phyloP scores from a whole-genome alignment of 2,329 filamentous ascomycete species.

The Fusarium lateritium region DNA sequence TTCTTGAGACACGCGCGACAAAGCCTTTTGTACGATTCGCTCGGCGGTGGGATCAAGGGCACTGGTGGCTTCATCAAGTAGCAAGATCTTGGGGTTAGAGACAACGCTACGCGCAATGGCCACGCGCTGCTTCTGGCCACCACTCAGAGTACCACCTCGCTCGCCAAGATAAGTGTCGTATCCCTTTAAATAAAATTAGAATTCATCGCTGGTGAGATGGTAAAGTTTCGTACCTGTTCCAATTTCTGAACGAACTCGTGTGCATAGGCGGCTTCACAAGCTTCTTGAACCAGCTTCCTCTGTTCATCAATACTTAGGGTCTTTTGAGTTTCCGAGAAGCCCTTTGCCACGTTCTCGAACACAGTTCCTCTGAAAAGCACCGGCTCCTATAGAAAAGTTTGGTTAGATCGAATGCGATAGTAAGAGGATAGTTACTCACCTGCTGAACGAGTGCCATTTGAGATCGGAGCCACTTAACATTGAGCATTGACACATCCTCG shows the following conservation, averaged over 20 bases:
- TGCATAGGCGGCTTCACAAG: slow-evolving; percentile 42
- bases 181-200: slow-evolving; percentile 10
- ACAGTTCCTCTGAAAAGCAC: slow-evolving; percentile 45
- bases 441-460: slow-evolving; percentile 61
- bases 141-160: slow-evolving; percentile 51
- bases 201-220: accelerated
- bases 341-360: slow-evolving; percentile 50
- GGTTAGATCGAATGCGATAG: background rate
- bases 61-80: slow-evolving; percentile 76
- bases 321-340: slow-evolving; percentile 36
- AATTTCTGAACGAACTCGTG: slow-evolving; percentile 46
- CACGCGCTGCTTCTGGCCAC: slow-evolving; percentile 75
- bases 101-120: slow-evolving; percentile 76
- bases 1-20: slow-evolving; percentile 64
- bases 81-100: slow-evolving; percentile 70
- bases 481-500: slow-evolving; percentile 55
- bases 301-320: slow-evolving; percentile 7
- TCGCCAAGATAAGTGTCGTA: slow-evolving; percentile 47
- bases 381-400: slow-evolving; percentile 33
- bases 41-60: slow-evolving; percentile 61
- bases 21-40: slow-evolving; percentile 65
- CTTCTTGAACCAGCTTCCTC: slow-evolving; percentile 25
- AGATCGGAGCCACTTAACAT: slow-evolving; percentile 63
- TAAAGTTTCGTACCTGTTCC: slow-evolving; percentile 7
- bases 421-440: background rate